Evolutionary conservation across 1,139 yeast genomes (phyloP), one percentile per base, ranked within the genome.

Genomic region (Pichia sp.): DNA sequence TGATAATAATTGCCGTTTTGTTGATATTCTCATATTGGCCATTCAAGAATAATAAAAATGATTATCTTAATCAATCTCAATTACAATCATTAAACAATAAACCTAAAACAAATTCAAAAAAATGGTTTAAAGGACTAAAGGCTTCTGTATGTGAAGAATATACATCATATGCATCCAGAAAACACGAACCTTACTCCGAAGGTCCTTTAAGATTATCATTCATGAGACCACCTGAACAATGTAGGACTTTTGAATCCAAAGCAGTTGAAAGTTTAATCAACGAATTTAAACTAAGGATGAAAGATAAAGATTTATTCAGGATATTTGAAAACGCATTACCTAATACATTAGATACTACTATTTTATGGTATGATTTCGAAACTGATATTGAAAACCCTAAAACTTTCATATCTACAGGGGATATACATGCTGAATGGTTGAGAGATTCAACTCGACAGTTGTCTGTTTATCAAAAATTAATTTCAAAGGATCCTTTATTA

Each of bases 371-470:
- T 40, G 43, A 53, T 11, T 5, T 25, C 5, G 29, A 32, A 32
- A 39, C 29, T 10, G 28, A 39, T 8, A 18, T 10, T 26, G 39
- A 53, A 34, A 34, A 56, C 9, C 75, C 80, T 2, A 69, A 74
- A 52, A 71, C 84, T 0, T 88, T 88, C 66, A 77, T 88, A 1
- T 95, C 88, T 34, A 88, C 96, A 0, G 96, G 96, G 3, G 96
- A 87, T 59, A 83, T 83, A 41, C 89, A 87, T 64, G 96, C 96
- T 1, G 95, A 87, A 65, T 88, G 96, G 83, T 69, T 88, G 38
- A 68, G 96, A 43, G 96, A 88, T 65, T 82, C 95, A 1, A 88
- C 95, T 0, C 71, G 95, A 56, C 96, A 88, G 62, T 69, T 88
- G 48, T 75, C 88, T 2, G 88, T 86, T 2, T 89, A 87, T 61